Evolutionary conservation across 495 filamentous ascomycete species (phyloP).

Genomic region (Lasiosphaeria hispida): DNA sequence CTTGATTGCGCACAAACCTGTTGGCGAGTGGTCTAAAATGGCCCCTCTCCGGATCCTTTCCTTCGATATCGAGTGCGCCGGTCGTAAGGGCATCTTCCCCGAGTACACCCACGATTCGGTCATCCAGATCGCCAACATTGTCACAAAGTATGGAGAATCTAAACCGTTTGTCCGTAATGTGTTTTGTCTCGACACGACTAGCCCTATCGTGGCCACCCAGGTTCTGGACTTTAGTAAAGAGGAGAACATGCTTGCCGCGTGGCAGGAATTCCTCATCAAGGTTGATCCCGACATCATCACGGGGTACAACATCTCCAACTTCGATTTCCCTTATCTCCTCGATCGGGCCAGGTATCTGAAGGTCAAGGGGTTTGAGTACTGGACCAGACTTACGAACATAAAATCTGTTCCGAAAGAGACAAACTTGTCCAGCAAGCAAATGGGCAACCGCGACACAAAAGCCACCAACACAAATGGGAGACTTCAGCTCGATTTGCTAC

Average conservation of each 20-base stretch:
- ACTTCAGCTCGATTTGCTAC: conserved; percentile 88
- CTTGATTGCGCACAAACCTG: conserved; percentile 81
- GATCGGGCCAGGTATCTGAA: conserved; percentile 85
- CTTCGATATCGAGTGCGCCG: conserved; percentile 98
- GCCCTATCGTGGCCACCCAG: conserved; percentile 90
- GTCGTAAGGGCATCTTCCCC: conserved; percentile 94
- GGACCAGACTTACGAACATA: conserved; percentile 62
- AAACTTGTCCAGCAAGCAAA: conserved; percentile 96
- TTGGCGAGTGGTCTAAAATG: conserved; percentile 98
- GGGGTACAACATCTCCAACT: conserved; percentile 98
- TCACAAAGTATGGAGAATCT: conserved; percentile 90
- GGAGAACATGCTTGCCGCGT: conserved; percentile 79
- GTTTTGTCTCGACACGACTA: conserved; percentile 88
- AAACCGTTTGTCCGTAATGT: conserved; percentile 97
- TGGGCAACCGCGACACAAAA: conserved; percentile 95
- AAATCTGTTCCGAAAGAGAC: conserved; percentile 67
- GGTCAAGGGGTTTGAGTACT: conserved; percentile 71
- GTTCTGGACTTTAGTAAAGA: conserved; percentile 80
- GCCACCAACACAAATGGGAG: conserved; percentile 91
- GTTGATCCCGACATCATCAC: conserved; percentile 98
- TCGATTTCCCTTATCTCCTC: conserved; percentile 96
- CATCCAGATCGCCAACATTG: conserved; percentile 98
- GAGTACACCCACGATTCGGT: conserved; percentile 89
- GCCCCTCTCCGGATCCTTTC: conserved; percentile 88
- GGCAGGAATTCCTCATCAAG: conserved; percentile 84